Evolutionary conservation across 2,329 filamentous ascomycete species (phyloP).

Genomic region (Sordariomycetes sp.): DNA sequence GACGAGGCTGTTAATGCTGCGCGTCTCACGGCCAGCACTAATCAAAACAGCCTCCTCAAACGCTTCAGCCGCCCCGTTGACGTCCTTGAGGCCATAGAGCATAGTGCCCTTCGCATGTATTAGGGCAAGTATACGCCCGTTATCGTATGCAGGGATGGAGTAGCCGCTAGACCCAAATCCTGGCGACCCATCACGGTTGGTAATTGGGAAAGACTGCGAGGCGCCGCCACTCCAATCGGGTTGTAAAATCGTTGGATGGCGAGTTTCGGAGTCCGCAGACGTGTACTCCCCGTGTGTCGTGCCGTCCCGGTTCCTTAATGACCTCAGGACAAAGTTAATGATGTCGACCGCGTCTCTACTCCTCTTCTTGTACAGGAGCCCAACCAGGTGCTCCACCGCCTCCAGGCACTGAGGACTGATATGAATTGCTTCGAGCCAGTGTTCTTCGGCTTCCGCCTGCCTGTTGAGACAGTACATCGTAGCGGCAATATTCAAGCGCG

Average conservation of each 20-base stretch:
- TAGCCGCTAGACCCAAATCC: slow-evolving; percentile 54
- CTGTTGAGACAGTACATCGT: slow-evolving; percentile 74
- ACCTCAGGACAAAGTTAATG: slow-evolving; percentile 72
- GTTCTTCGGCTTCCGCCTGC: slow-evolving; percentile 68
- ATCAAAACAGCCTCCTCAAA: slow-evolving; percentile 95
- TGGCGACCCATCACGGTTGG: not conserved
- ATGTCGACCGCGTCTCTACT: slow-evolving; percentile 75
- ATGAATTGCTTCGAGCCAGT: slow-evolving; percentile 78
- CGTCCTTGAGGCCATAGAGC: slow-evolving; percentile 80
- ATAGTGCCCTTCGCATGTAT: slow-evolving; percentile 98
- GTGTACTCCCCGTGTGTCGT: not conserved
- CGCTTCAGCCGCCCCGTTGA: slow-evolving; percentile 65
- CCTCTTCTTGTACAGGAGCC: slow-evolving; percentile 72
- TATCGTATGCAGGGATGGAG: slow-evolving; percentile 70
- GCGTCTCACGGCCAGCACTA: slow-evolving; percentile 57
- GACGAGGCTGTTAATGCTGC: slow-evolving; percentile 67
- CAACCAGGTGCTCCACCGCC: slow-evolving; percentile 87
- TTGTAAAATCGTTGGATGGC: not conserved
- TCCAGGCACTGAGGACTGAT: slow-evolving; percentile 82
- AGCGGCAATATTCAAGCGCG: slow-evolving; percentile 84
- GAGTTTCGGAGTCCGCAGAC: not conserved
- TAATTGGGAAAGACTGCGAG: not conserved
- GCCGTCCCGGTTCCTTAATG: slow-evolving; percentile 35
- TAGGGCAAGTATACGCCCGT: slow-evolving; percentile 83
- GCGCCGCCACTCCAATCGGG: no score